phyloP scores from a whole-genome alignment of 495 filamentous ascomycete genomes.

The Neurospora sp. region DNA sequence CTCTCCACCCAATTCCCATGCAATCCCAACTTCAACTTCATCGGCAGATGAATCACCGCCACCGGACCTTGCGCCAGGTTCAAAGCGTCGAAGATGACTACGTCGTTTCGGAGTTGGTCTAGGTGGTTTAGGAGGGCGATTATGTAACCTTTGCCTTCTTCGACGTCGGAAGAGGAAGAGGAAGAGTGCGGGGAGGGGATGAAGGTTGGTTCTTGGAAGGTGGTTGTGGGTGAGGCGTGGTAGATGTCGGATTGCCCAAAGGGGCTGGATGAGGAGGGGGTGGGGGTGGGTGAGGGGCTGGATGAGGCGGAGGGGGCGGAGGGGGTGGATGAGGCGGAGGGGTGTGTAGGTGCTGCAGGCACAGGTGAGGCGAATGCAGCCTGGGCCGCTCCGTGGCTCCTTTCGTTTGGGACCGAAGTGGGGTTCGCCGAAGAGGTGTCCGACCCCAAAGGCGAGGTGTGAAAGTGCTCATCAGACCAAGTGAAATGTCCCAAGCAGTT shows the following conservation, averaged over 20 bases:
- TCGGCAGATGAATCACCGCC: constrained; percentile 36
- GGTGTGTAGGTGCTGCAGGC: not conserved
- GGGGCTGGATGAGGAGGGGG: too few relatives aligned
- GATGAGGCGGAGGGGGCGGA: not conserved
- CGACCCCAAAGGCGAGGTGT: not conserved
- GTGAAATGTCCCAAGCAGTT: constrained; percentile 40
- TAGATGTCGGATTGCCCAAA: constrained; percentile 30
- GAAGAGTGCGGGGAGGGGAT: constrained; percentile 27
- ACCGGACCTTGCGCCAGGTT: constrained; percentile 33
- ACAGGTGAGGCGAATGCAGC: too few relatives aligned
- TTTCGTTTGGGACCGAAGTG: not conserved
- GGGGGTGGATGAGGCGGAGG: not conserved
- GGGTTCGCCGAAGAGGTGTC: not conserved
- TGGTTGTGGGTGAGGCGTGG: constrained; percentile 38
- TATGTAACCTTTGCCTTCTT: constrained; percentile 46
- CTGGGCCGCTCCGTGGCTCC: not conserved
- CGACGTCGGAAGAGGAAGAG: constrained; percentile 24
- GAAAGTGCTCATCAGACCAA: constrained; percentile 20
- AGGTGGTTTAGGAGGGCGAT: constrained; percentile 46
- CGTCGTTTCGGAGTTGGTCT: constrained; percentile 38
- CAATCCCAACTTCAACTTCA: constrained; percentile 33
- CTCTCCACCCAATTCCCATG: constrained; percentile 42
- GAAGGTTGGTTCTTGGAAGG: constrained; percentile 51
- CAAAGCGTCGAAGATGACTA: constrained; percentile 40
- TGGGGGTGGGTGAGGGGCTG: too few relatives aligned